Evolutionary conservation across 2,329 filamentous ascomycete species (phyloP).

Genomic region (Erysiphe neolycopersici): DNA sequence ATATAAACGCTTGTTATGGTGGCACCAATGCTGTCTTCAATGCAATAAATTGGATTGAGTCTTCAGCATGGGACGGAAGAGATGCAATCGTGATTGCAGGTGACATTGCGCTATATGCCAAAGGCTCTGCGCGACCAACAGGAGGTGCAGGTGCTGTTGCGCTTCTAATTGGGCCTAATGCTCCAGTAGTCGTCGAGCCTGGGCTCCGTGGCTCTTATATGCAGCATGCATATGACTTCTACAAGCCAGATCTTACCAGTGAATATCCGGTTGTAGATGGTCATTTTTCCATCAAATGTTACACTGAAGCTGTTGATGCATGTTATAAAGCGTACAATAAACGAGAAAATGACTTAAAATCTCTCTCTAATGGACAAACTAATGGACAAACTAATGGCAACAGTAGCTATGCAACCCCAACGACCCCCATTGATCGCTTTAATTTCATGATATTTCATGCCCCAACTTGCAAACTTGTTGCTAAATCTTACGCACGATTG

Average conservation of each 20-base stretch:
- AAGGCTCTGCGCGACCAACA: constrained; percentile 56
- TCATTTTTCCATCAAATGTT: constrained; percentile 61
- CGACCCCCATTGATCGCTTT: constrained; percentile 46
- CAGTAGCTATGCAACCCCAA: constrained; percentile 4
- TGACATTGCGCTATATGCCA: constrained; percentile 67
- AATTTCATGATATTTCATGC: constrained; percentile 66
- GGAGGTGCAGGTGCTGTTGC: constrained; percentile 59
- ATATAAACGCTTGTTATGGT: constrained; percentile 65
- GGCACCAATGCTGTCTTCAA: constrained; percentile 70
- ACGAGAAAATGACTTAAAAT: constrained; percentile 35
- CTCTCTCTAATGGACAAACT: constrained; percentile 22
- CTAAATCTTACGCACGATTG: constrained; percentile 62
- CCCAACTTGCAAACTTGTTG: constrained; percentile 65
- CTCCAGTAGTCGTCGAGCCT: constrained; percentile 49
- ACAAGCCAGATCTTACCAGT: constrained; percentile 70
- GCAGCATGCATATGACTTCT: constrained; percentile 70
- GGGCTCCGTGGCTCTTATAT: constrained; percentile 59
- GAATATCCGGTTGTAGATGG: constrained; percentile 72
- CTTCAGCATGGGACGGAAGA: constrained; percentile 63
- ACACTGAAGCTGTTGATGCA: constrained; percentile 52
- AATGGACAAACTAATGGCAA: constrained; percentile 27
- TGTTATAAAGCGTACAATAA: constrained; percentile 61
- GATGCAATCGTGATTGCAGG: constrained; percentile 57
- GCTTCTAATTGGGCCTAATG: constrained; percentile 53
- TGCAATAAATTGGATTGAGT: constrained; percentile 64